Base-by-base conservation (phyloP, 2,329 filamentous ascomycete genomes). In the Aspergillus costaricaensis region DNA sequence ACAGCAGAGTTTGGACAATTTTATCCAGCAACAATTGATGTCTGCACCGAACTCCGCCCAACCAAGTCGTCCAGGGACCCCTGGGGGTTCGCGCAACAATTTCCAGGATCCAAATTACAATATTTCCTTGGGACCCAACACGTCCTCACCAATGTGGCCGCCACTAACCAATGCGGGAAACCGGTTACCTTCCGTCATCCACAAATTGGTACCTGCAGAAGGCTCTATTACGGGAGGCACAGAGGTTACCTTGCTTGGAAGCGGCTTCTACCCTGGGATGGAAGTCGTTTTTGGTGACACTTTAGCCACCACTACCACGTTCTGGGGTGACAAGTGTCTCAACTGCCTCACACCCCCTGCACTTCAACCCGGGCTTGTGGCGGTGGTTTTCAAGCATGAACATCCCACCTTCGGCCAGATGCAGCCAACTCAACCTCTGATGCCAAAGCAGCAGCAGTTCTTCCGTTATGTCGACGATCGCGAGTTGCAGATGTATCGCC, bases 241-340 rank as follows among this genome's bases (percentile, higher is more conserved):
- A 55, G 92, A 97, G 74, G 91, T 96, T 3, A 94, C 91, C 0
- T 85, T 95, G 58, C 81, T 96, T 8, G 92, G 93, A 17, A 90
- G 88, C 65, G 87, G 88, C 14, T 96, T 96, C 73, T 88, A 87
- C 65, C 88, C 90, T 76, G 87, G 87, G 1, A 83, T 96, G 63
- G 90, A 93, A 63, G 91, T 96, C 57, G 90, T 92, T 76, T 97
- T 97, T 74, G 93, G 93, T 19, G 86, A 89, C 62, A 82, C 80
- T 15, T 79, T 84, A 50, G 86, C 87, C 17, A 86, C 89, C 0
- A 91, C 89, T 0, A 93, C 91, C 1, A 91, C 90, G 0, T 95
- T 86, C 72, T 94, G 90, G 90, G 89, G 90, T 48, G 86, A 91
- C 63, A 88, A 88, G 60, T 90, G 90, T n/a, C 79, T 96, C 19